A percentile compares a stretch with the other conserved stretches of the same genome.
Evolutionary conservation across 2,329 filamentous ascomycete genomes (phyloP).

Genomic region (Fusarium redolens): DNA sequence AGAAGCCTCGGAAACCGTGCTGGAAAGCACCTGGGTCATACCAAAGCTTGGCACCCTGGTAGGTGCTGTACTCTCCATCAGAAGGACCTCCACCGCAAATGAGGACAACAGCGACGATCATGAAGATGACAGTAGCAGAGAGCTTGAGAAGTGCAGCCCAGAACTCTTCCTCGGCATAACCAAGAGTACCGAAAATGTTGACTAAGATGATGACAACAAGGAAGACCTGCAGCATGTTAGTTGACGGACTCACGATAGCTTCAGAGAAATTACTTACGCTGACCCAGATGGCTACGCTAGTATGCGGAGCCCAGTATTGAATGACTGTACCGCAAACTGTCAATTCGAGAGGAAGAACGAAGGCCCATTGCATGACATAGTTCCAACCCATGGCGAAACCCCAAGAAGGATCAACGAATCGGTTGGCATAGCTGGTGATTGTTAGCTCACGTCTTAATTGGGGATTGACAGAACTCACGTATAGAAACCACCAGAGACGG

Average conservation of each 20-base stretch:
- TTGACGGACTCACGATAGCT: accelerated
- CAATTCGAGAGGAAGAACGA: slow-evolving; percentile 60
- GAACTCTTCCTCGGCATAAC: slow-evolving; percentile 71
- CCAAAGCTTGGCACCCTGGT: slow-evolving; percentile 64
- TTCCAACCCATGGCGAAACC: slow-evolving; percentile 60
- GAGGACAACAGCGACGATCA: slow-evolving; percentile 70
- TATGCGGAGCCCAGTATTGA: slow-evolving; percentile 59
- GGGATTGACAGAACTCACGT: slow-evolving; percentile 44
- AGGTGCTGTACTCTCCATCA: slow-evolving; percentile 56
- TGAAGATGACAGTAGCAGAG: slow-evolving; percentile 69
- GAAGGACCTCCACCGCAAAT: slow-evolving; percentile 70
- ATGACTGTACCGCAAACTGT: slow-evolving; percentile 63
- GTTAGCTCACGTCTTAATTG: background rate
- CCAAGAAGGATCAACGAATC: slow-evolving; percentile 68
- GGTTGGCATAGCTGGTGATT: slow-evolving; percentile 56
- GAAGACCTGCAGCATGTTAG: slow-evolving; percentile 55
- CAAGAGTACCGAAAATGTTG: slow-evolving; percentile 67
- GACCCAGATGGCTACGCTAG: slow-evolving; percentile 64
- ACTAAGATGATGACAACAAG: slow-evolving; percentile 62
- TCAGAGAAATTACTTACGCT: slow-evolving; percentile 43
- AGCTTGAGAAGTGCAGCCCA: slow-evolving; percentile 68
- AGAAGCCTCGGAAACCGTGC: slow-evolving; percentile 80
- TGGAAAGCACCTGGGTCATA: slow-evolving; percentile 68
- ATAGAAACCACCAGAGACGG: slow-evolving; percentile 68
- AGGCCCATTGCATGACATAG: slow-evolving; percentile 59